Evolutionary conservation across 768 basidiomycete genomes (phyloP), one percentile per base, ranked within the genome.

Genomic region (Roridomyces roridus): DNA sequence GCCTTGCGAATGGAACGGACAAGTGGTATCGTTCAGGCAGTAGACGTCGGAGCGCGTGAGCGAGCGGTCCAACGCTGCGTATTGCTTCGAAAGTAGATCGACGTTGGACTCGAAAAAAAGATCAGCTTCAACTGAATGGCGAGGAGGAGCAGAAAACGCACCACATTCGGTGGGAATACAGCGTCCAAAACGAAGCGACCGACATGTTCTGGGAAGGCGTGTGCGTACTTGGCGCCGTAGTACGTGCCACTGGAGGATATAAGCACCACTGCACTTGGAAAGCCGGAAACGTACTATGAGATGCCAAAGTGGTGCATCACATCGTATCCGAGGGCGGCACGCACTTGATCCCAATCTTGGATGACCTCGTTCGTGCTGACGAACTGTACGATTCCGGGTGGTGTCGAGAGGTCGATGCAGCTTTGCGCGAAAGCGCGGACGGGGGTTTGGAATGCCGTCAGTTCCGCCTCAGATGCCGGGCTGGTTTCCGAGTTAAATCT

Each of bases 341-440:
- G 52, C 29, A 60, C 42, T 2, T 24, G 35, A n/a, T 60, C 59
- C 53, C 53, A 60, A 43, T 60, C 59, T 20, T 55, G 48, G 17
- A 60, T 25, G 18, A 40, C 24, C 39, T 60, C 59, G 9, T 25
- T 9, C 7, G 53, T 60, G 11, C 53, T 42, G n/a, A 60, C 25
- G 42, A 44, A 21, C 31, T 60, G 39, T 0, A 60, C 37, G 24
- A 51, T 46, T 17, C 56, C 56, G 29, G 42, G 31, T 0, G 50
- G 57, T 8, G 50, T 45, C 29, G 37, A 46, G 24, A 40, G 18
- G 31, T 31, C 44, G 18, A 57, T 51, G 45, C 57, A 59, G 35
- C 36, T 51, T 28, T 59, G 50, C 11, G 43, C 42, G 43, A 46
- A 59, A 12, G 36, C 17, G n/a, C 35, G 24, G 24, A 59, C 45